Conservation (phyloP, 2,329 filamentous ascomycete genomes). For the Pseudogymnoascus sp. region DNA sequence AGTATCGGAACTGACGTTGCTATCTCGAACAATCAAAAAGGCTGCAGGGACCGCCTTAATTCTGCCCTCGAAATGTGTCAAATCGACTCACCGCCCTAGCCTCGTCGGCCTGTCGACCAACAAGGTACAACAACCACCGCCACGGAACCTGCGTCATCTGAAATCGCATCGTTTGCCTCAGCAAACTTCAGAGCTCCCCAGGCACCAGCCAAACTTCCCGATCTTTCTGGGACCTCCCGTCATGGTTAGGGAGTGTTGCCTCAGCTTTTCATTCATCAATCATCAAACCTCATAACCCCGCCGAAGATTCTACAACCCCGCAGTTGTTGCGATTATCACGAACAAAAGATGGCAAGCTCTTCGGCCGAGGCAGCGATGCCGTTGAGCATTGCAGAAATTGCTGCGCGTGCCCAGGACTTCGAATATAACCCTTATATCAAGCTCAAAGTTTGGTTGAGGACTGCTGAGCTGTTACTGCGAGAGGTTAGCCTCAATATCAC, state of each 20-base stretch:
- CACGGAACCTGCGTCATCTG: neutral
- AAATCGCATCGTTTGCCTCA: neutral
- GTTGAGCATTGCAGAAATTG: slow-evolving; percentile 68
- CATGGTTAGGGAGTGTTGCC: slow-evolving; percentile 1
- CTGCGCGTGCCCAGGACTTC: slow-evolving; percentile 66
- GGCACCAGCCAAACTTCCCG: neutral
- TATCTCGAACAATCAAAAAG: neutral
- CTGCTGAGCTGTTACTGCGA: slow-evolving; percentile 68
- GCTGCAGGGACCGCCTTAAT: slow-evolving; percentile 1
- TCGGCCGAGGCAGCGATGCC: slow-evolving; percentile 35
- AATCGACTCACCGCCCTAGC: slow-evolving; percentile 5
- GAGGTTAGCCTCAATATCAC: slow-evolving; percentile 37
- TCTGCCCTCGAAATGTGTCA: neutral
- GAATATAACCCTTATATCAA: slow-evolving; percentile 70
- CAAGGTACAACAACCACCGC: neutral
- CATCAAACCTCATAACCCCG: neutral
- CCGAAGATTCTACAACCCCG: neutral
- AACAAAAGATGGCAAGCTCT: slow-evolving; percentile 24
- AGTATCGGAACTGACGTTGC: neutral
- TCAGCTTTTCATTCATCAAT: neutral
- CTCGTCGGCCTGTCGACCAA: slow-evolving; percentile 6
- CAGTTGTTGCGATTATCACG: neutral
- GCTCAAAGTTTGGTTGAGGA: slow-evolving; percentile 72
- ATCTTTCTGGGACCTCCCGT: neutral
- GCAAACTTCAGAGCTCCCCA: neutral